Evolutionary conservation across 192 early-diverging fungal species (phyloP), one percentile per base, ranked within the genome.

Genomic region (Mortierella antarctica): DNA sequence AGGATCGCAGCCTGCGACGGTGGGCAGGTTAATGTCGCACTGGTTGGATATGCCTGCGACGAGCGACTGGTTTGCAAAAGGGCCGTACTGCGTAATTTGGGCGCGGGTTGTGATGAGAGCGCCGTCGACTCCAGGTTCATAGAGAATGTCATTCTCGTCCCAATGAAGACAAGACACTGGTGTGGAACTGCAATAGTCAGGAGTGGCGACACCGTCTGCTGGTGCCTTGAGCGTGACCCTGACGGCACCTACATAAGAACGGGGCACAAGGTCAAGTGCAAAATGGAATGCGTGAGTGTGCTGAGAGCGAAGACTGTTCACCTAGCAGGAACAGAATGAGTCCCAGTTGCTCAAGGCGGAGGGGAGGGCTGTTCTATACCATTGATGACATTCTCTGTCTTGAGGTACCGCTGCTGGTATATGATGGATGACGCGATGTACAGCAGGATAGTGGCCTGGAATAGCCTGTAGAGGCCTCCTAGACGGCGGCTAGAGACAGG

Each of bases 81-180:
- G 73, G 13, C 59, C 51, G 13, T 82, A 85, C 6, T 67, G 59
- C 10, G 55, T 74, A 23, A 77, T 77, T 17, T 59, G 45, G 13
- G 70, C 74, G 13, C 80, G 62, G 12, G 84, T 85, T 0, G 84
- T 82, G 57, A 85, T 49, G 40, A 85, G 62, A 20, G 79, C 84
- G 9, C 71, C 65, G 10, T 73, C 62, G 10, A 75, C 64, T 14
- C 74, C 71, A 21, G 77, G 65, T 13, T 80, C 70, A 44, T 72
- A 80, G 1, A 80, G 65, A 21, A 80, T 68, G 9, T 80, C 77
- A 23, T 80, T 71, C n/a, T 71, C 70, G 14, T 67, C 58, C 77
- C 77, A 80, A 47, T 66, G 72, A 13, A 80, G 57, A 53, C 77
- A 80, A 12, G 63, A 53, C 23, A 14, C 48, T 39, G 65, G 8